Evolutionary conservation across 257 asterid genomes (phyloP).

Genomic region (Paulownia fortunei): DNA sequence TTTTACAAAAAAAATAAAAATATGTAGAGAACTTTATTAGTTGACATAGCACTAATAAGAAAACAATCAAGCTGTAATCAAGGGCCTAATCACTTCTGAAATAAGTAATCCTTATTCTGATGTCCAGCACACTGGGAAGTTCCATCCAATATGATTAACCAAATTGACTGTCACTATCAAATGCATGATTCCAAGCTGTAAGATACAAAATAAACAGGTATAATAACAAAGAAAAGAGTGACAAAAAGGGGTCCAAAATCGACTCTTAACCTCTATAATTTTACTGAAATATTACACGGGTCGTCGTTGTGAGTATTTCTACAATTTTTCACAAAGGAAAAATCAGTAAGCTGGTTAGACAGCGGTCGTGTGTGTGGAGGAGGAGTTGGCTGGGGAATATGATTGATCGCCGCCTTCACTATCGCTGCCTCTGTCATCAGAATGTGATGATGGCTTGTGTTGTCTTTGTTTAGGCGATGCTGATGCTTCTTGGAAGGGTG

Average conservation of each 20-base stretch:
- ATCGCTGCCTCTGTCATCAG: conserved; percentile 31
- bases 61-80: background rate
- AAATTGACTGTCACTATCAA: conserved; percentile 31
- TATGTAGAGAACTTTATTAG: background rate
- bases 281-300: conserved; percentile 12
- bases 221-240: background rate
- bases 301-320: background rate
- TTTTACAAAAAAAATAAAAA: no score
- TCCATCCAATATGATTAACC: background rate
- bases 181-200: conserved; percentile 10
- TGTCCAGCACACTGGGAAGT: conserved; percentile 20
- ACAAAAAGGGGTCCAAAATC: background rate
- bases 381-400: conserved; percentile 52
- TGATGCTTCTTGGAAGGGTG: conserved; percentile 21
- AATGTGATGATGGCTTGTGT: conserved; percentile 15
- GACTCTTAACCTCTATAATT: conserved; percentile 6
- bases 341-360: conserved; percentile 42
- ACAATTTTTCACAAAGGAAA: conserved; percentile 8
- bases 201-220: conserved; percentile 17
- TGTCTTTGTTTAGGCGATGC: conserved; percentile 29
- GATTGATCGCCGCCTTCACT: conserved; percentile 39
- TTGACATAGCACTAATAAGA: background rate
- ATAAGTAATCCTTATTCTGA: background rate
- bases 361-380: conserved; percentile 51
- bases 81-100: background rate